Conservation (phyloP, 1,139 yeast species). For the Lodderomyces pseudojiufengensis region DNA sequence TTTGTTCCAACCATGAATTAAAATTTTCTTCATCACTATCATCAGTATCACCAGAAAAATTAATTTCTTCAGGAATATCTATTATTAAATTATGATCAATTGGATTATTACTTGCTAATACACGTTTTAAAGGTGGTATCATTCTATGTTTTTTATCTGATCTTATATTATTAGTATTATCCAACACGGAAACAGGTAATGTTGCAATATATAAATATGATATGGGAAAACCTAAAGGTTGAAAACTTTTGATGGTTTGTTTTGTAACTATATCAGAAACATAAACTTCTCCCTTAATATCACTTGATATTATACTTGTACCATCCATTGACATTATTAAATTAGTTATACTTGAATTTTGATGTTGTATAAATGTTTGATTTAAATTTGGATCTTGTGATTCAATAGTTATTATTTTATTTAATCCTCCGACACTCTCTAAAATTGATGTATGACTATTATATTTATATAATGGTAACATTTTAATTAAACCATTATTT, state of each 20-base stretch:
- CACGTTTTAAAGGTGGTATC: slow-evolving; percentile 60
- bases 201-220: slow-evolving; percentile 22
- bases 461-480: slow-evolving; percentile 53
- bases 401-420: slow-evolving; percentile 50
- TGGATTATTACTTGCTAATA: slow-evolving; percentile 42
- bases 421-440: slow-evolving; percentile 56
- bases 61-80: slow-evolving; percentile 32
- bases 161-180: slow-evolving; percentile 9
- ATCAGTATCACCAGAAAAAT: background rate
- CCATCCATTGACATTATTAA: slow-evolving; percentile 70
- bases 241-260: slow-evolving; percentile 68
- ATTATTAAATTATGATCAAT: slow-evolving; percentile 48
- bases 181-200: slow-evolving; percentile 20
- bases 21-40: slow-evolving; percentile 18
- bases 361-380: slow-evolving; percentile 57
- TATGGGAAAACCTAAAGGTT: slow-evolving; percentile 46
- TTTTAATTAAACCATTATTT: slow-evolving; percentile 56
- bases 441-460: slow-evolving; percentile 39
- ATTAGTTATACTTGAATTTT: slow-evolving; percentile 38
- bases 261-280: slow-evolving; percentile 72
- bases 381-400: slow-evolving; percentile 48
- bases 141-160: slow-evolving; percentile 33
- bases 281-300: slow-evolving; percentile 60
- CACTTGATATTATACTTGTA: slow-evolving; percentile 70
- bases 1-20: slow-evolving; percentile 42